These are phyloP conservation scores for Sparassis latifolia DNA, from an alignment of 1,284 basidiomycete species.

Conservation along the genomic window DNA sequence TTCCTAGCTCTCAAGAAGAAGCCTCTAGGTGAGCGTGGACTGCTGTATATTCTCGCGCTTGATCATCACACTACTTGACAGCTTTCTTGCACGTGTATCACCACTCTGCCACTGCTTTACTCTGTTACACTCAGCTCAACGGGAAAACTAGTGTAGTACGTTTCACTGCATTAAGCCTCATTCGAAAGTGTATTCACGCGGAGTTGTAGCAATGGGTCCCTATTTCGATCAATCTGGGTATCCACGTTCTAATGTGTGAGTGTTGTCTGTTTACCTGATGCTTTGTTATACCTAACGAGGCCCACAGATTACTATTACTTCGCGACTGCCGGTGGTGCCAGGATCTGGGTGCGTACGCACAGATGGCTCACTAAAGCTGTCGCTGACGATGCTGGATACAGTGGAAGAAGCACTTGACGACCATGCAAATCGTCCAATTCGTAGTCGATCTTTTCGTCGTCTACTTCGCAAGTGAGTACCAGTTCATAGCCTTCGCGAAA, in stretches of 20 bases:
- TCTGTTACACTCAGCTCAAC: constrained; percentile 93
- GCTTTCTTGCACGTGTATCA: constrained; percentile 98
- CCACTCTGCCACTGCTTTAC: constrained; percentile 94
- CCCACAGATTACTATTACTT: constrained; percentile 91
- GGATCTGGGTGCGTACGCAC: constrained; percentile 76
- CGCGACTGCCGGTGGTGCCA: constrained; percentile 91
- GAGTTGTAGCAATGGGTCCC: constrained; percentile 86
- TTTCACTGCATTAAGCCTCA: constrained; percentile 4
- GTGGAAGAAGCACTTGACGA: constrained; percentile 98
- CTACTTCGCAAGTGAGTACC: constrained; percentile 85
- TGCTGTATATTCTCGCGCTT: not conserved
- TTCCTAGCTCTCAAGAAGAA: constrained; percentile 99
- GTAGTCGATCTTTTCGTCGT: constrained; percentile 85
- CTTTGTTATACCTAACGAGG: not conserved
- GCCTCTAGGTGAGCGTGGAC: constrained; percentile 65
- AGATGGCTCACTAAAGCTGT: not conserved
- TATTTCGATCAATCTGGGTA: constrained; percentile 87
- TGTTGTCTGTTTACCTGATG: constrained; percentile 10
- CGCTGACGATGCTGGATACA: constrained; percentile 24
- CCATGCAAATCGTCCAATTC: constrained; percentile 95
- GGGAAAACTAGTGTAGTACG: constrained; percentile 86
- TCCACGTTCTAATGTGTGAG: constrained; percentile 98
- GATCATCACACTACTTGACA: constrained; percentile 25
- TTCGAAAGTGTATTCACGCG: not conserved
- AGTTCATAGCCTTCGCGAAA: constrained; percentile 7